Base-by-base conservation (phyloP, 305 asterid genomes). In the Striga hermonthica region DNA sequence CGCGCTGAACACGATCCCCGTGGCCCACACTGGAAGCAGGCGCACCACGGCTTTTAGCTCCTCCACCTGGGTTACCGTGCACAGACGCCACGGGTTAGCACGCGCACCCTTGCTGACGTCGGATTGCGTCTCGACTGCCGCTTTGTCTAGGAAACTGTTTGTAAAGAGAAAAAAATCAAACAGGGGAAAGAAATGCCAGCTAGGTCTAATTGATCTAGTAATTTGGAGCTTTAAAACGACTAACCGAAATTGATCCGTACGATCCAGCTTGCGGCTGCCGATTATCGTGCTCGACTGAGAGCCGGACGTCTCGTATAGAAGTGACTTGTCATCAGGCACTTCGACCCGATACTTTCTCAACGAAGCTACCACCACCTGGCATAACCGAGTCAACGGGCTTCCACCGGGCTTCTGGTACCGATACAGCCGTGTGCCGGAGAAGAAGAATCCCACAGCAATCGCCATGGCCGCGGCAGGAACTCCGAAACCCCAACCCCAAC, bases 71-170 rank as follows among this genome's bases (percentile, higher is more conserved):
- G 60, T 56, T 14, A 56, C 60, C 7, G 60, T 31, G 40, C 60
- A 56, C 4, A 56, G 60, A 2, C 60, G 28, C 60, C 60, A 56
- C 8, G 41, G 60, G 13, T 31, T 28, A 2, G 31, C 31, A 8
- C 1, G 10, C 34, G 60, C 5, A 6, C 15, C 40, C 12, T 56
- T 56, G 60, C 12, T 56, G 39, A 22, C 7, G 3, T 56, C 60
- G 11, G 60, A 56, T 31, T 56, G 41, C 11, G 34, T 39, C 60
- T 56, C 13, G 14, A 56, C 60, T 10, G 60, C 60, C 34, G 60
- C 60, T 4, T 56, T 56, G 60, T 56, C 60, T 4, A 56, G 15
- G 34, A 56, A 56, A 56, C 60, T 56, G 60, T 8, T n/a, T n/a
- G n/a, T 5, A 39, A 56, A 16, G 15, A 50, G 4, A 7, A 14